Evolutionary conservation across 1,139 yeast genomes (phyloP).

Genomic region (Arxiozyma slooffiae): DNA sequence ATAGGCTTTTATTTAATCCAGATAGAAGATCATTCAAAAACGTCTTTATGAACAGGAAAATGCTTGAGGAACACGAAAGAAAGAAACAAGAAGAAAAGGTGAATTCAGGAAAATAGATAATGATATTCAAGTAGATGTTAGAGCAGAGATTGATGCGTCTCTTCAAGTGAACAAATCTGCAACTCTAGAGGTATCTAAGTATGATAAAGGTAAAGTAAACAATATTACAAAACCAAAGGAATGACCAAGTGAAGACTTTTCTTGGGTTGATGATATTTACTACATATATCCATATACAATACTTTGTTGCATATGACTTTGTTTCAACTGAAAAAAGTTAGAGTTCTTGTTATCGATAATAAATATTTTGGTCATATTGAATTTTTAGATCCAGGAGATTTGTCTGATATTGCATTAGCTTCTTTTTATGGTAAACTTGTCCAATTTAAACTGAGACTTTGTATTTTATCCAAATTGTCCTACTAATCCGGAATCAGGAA

Average conservation of each 20-base stretch:
- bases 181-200: neutral
- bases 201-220: neutral
- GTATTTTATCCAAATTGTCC: conserved; percentile 68
- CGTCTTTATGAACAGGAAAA: conserved; percentile 13
- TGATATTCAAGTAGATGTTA: neutral
- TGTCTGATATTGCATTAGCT: conserved; percentile 53
- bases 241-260: conserved; percentile 32
- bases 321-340: conserved; percentile 52
- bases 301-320: conserved; percentile 52
- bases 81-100: conserved; percentile 5
- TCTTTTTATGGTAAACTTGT: conserved; percentile 60
- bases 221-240: conserved; percentile 12
- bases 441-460: conserved; percentile 49
- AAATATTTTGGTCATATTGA: conserved; percentile 67
- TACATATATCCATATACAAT: conserved; percentile 76
- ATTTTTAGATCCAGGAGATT: conserved; percentile 74
- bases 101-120: neutral
- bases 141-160: neutral
- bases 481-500: conserved; percentile 60
- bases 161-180: neutral
- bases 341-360: conserved; percentile 68
- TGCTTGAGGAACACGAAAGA: conserved; percentile 2
- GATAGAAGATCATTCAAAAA: conserved; percentile 22
- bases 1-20: conserved; percentile 23
- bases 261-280: conserved; percentile 59